Evolutionary conservation across 192 early-diverging fungal species (phyloP), one percentile per base, ranked within the genome.

Genomic region (Ambispora gerdemannii): DNA sequence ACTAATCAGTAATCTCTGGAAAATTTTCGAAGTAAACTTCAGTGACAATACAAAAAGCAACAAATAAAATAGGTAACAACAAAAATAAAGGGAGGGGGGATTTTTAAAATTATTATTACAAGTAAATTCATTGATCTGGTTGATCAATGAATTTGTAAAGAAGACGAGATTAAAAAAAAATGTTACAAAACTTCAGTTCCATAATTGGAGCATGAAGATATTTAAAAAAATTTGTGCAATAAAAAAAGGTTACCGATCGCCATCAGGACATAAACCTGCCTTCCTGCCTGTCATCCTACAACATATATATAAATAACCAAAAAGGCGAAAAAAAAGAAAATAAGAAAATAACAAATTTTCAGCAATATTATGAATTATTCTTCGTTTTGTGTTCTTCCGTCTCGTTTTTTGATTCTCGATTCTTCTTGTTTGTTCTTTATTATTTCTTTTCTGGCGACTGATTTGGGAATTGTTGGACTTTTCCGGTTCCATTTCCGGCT

Each of bases 391-490:
- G n/a, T n/a, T n/a, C n/a, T n/a, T n/a, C n/a, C n/a, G n/a, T n/a
- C n/a, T n/a, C n/a, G n/a, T 15, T 43, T 43, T 15, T 43, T 43
- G 38, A 43, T 43, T 15, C 7, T 43, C 6, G 38, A 43, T 43
- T 43, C 15, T 10, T 10, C 15, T 10, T 15, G 38, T 15, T 43
- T 6, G 38, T 6, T 10, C 15, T 43, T 15, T 15, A 50, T 65
- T 49, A 64, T 30, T 66, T 66, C n/a, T 66, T 66, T 50, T 66
- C 63, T 3, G 63, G 27, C 27, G 63, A 66, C 50, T 66, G 63
- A 50, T 49, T 65, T 49, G 67, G 27, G 30, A 50, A 69, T 34
- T 69, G 67, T 28, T 32, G 30, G 7, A 58, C 52, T 17, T 53
- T 53, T n/a, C 43, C 43, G 2, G 43, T 67, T 50, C 63, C 63